Conservation (phyloP, 768 basidiomycete genomes). For the Grammothele lineata region DNA sequence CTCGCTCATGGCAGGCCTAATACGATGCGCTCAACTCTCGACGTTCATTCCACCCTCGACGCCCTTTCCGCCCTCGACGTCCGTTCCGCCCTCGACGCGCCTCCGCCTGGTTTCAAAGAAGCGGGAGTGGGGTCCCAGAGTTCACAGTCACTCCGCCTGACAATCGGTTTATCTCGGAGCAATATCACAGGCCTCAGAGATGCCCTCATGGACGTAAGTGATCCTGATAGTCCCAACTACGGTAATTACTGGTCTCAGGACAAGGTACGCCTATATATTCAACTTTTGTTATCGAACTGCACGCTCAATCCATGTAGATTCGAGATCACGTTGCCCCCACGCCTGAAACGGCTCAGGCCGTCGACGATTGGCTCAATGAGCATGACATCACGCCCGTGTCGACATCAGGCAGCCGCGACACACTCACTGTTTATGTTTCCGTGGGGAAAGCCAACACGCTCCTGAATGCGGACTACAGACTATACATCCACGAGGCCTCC, state of each 20-base stretch:
- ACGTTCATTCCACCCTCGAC: no score
- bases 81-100: no score
- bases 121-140: no score
- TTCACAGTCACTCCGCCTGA: no score
- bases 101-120: no score
- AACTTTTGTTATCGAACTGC: background rate
- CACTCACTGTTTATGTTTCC: slow-evolving; percentile 27
- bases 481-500: slow-evolving; percentile 29
- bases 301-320: slow-evolving; percentile 13
- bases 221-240: slow-evolving; percentile 32
- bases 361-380: slow-evolving; percentile 24
- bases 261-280: slow-evolving; percentile 34
- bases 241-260: slow-evolving; percentile 50
- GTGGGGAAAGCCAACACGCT: slow-evolving; percentile 31
- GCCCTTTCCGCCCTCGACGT: no score
- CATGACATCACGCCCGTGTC: slow-evolving; percentile 22
- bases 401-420: slow-evolving; percentile 28
- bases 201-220: slow-evolving; percentile 26
- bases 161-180: no score
- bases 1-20: no score
- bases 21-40: no score
- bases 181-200: no score
- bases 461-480: slow-evolving; percentile 30
- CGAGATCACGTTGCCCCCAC: slow-evolving; percentile 22
- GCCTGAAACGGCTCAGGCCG: slow-evolving; percentile 20